phyloP scores from a whole-genome alignment of 371 early-diverging fungal species.

The Smittium culicis region DNA sequence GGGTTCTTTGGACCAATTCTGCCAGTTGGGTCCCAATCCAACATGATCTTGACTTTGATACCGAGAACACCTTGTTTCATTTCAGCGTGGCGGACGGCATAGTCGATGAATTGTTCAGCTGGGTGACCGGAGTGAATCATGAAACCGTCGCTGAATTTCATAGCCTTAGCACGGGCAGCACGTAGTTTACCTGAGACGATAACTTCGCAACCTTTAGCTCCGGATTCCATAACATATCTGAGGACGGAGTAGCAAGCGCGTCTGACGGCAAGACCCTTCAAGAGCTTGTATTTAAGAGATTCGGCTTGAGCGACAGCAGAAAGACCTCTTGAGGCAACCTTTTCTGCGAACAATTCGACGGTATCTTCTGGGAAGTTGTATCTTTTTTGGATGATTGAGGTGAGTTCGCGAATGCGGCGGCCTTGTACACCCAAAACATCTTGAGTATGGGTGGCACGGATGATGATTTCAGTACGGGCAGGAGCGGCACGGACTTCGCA shows the following conservation, averaged over 20 bases:
- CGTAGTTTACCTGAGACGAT: conserved; percentile 99
- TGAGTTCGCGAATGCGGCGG: conserved; percentile 96
- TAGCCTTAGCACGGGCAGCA: conserved; percentile 99
- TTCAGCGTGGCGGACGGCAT: conserved; percentile 95
- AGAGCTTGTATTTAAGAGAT: conserved; percentile 94
- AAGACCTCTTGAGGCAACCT: conserved; percentile 96
- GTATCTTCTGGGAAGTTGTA: conserved; percentile 96
- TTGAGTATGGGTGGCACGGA: conserved; percentile 97
- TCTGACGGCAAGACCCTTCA: conserved; percentile 93
- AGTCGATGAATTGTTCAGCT: conserved; percentile 93
- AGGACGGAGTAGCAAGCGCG: conserved; percentile 97
- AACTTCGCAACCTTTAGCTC: conserved; percentile 99
- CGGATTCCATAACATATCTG: conserved; percentile 98
- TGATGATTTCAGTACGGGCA: conserved; percentile 97
- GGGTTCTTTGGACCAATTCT: conserved; percentile 91
- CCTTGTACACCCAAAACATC: conserved; percentile 98
- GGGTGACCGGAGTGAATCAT: conserved; percentile 99
- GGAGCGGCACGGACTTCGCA: conserved; percentile 98
- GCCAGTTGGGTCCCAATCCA: conserved; percentile 93
- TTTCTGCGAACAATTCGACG: conserved; percentile 97
- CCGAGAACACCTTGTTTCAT: conserved; percentile 99
- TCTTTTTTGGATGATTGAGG: conserved; percentile 96
- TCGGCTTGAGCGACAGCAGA: conserved; percentile 99
- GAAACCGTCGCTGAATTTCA: conserved; percentile 99
- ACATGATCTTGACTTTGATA: conserved; percentile 99